Percentiles rank a stretch among this genome's conserved stretches.
phyloP scores from a whole-genome alignment of 2,329 filamentous ascomycete species.

The Sclerotinia spermophila region DNA sequence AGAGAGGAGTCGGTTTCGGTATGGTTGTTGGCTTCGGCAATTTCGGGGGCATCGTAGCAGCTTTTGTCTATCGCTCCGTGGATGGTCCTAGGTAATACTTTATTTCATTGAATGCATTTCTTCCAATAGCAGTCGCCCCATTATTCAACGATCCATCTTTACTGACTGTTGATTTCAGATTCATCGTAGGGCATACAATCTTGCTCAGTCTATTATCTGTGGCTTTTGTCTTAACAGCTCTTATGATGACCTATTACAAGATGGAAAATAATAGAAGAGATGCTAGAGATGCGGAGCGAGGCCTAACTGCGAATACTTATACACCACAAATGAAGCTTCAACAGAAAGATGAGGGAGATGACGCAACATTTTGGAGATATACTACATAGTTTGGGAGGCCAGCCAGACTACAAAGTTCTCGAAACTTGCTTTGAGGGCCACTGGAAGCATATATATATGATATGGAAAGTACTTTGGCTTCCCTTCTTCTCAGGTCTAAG shows the following conservation, averaged over 20 bases:
- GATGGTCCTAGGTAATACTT: conserved; percentile 36
- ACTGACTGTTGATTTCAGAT: conserved; percentile 32
- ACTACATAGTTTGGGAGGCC: conserved; percentile 41
- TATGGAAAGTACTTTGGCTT: not conserved
- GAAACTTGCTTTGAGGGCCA: no score
- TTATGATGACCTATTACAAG: conserved; percentile 56
- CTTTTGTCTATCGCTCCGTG: conserved; percentile 46
- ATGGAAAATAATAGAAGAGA: conserved; percentile 55
- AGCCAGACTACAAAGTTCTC: not conserved
- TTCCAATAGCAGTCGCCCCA: not conserved
- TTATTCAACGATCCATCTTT: not conserved
- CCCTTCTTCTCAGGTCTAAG: not conserved
- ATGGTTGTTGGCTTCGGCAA: conserved; percentile 91
- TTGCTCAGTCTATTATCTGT: conserved; percentile 45
- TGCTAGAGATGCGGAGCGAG: conserved; percentile 34
- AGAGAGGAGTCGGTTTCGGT: conserved; percentile 80
- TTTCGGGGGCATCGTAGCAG: conserved; percentile 64
- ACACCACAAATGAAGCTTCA: conserved; percentile 50
- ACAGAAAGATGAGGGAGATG: conserved; percentile 54
- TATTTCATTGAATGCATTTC: conserved; percentile 29
- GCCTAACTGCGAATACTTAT: conserved; percentile 48
- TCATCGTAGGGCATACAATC: conserved; percentile 45
- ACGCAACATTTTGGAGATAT: conserved; percentile 54
- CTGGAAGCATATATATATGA: not conserved
- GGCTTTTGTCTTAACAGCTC: conserved; percentile 47